Evolutionary conservation across 768 basidiomycete genomes (phyloP).

Genomic region (Tricholoma furcatifolium): DNA sequence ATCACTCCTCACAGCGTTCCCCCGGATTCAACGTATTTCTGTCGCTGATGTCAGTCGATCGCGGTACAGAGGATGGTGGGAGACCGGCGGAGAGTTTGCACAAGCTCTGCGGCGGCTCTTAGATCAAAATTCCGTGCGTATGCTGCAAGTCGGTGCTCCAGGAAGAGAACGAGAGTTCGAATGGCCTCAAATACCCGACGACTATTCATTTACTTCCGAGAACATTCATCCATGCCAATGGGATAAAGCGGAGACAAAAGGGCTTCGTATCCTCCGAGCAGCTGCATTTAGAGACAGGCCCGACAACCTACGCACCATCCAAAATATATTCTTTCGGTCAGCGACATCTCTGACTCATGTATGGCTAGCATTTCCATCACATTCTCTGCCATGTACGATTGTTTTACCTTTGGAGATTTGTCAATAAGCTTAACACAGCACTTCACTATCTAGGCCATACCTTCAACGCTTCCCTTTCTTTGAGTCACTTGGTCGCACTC

Average conservation of each 20-base stretch:
- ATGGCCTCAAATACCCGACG: neutral
- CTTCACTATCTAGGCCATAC: neutral
- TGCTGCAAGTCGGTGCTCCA: neutral
- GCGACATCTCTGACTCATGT: neutral
- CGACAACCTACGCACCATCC: neutral
- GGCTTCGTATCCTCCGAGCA: neutral
- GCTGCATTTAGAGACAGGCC: neutral
- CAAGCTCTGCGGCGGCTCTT: neutral
- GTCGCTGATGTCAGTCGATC: slow-evolving; percentile 2
- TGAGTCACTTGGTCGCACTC: neutral
- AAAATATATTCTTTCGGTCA: neutral
- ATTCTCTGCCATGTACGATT: slow-evolving; percentile 3
- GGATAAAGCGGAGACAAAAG: neutral
- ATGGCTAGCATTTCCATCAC: slow-evolving; percentile 1
- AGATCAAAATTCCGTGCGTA: neutral
- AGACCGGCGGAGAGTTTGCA: neutral
- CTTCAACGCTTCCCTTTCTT: neutral
- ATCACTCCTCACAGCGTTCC: neutral
- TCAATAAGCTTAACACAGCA: neutral
- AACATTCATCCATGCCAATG: neutral
- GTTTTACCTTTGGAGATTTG: no score
- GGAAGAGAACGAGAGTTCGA: slow-evolving; percentile 1
- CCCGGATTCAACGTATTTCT: neutral
- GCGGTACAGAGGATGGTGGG: slow-evolving; percentile 2
- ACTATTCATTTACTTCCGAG: no score